Conservation (phyloP, 257 asterid genomes). For the Salvia rosmarinus region DNA sequence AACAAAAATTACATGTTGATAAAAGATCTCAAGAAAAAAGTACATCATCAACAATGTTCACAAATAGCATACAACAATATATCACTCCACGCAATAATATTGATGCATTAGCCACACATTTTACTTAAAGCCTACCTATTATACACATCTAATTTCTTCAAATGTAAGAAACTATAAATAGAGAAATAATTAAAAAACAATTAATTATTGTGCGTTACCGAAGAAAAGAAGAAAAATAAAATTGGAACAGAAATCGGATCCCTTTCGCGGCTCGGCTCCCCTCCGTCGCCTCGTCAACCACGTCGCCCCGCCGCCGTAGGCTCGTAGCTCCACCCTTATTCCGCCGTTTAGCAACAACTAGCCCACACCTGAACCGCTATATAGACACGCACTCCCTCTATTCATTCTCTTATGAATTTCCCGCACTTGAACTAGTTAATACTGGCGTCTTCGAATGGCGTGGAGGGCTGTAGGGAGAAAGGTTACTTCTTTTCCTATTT, state of each 20-base stretch:
- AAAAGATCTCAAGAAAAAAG: too few relatives aligned
- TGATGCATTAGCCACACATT: too few relatives aligned
- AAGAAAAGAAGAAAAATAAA: neutral
- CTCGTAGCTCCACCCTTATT: neutral
- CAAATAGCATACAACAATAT: too few relatives aligned
- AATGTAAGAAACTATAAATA: too few relatives aligned
- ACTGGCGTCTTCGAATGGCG: slow-evolving; percentile 61
- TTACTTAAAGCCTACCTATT: too few relatives aligned
- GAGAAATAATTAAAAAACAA: neutral
- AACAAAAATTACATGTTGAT: too few relatives aligned
- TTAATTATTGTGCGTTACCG: neutral
- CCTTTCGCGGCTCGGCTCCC: slow-evolving; percentile 18
- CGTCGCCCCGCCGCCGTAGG: neutral
- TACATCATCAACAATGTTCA: too few relatives aligned
- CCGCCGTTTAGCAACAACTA: neutral
- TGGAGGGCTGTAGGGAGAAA: slow-evolving; percentile 65
- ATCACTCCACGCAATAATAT: too few relatives aligned
- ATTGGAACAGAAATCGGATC: neutral
- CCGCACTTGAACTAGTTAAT: slow-evolving; percentile 32
- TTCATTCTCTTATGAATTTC: slow-evolving; percentile 23
- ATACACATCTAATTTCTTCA: too few relatives aligned
- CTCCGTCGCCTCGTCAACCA: slow-evolving; percentile 10
- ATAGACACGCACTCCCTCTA: neutral
- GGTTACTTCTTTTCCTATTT: slow-evolving; percentile 43
- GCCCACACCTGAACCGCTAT: neutral